Evolutionary conservation across 768 basidiomycete genomes (phyloP).

Genomic region (Phaffia australis): DNA sequence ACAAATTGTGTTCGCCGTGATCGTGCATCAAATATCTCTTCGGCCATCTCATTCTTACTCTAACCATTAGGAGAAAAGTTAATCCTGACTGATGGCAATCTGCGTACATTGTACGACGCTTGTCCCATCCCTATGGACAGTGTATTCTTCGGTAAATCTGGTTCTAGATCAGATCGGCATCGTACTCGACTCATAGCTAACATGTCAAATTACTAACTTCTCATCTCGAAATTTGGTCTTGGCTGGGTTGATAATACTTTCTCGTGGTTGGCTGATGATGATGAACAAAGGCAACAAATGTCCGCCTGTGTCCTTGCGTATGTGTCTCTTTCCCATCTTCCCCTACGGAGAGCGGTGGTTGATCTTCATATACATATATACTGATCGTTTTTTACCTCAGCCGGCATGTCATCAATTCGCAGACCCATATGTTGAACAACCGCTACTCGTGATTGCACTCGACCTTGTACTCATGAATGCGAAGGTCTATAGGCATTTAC

Average conservation of each 20-base stretch:
- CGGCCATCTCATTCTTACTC: too few relatives aligned
- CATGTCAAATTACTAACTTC: neutral
- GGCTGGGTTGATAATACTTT: too few relatives aligned
- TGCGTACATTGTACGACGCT: slow-evolving; percentile 63
- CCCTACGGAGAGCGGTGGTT: neutral
- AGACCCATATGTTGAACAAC: slow-evolving; percentile 80
- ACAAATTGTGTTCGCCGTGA: too few relatives aligned
- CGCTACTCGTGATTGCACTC: slow-evolving; percentile 57
- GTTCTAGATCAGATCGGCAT: neutral
- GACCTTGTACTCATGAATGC: slow-evolving; percentile 73
- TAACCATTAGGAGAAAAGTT: too few relatives aligned
- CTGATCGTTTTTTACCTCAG: slow-evolving; percentile 14
- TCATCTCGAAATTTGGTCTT: too few relatives aligned
- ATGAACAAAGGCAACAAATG: slow-evolving; percentile 29
- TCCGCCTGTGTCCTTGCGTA: slow-evolving; percentile 37
- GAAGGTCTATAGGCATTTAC: slow-evolving; percentile 66
- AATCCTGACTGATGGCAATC: slow-evolving; percentile 51
- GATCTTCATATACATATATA: neutral
- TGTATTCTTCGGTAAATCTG: slow-evolving; percentile 55
- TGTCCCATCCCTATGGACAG: slow-evolving; percentile 62
- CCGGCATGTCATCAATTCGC: slow-evolving; percentile 49
- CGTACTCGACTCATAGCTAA: neutral
- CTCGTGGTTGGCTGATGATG: too few relatives aligned
- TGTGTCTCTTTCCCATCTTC: slow-evolving; percentile 18
- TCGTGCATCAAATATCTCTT: too few relatives aligned